Conservation (phyloP, 2,329 filamentous ascomycete genomes). For the Sporothrix globosa region DNA sequence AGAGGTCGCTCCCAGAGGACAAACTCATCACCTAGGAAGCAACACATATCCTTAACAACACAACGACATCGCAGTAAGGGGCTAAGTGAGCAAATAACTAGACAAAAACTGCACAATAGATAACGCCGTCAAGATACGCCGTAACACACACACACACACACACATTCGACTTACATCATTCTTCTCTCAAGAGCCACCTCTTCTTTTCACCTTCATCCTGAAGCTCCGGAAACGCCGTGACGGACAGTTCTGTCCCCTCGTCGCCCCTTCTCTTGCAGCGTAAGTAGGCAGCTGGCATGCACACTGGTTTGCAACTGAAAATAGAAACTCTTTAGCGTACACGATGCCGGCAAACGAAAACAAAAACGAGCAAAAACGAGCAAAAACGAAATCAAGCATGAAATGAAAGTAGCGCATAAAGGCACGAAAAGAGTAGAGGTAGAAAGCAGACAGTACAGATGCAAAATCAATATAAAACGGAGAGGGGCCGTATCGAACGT, state of each 20-base stretch:
- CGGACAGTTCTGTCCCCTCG: neutral
- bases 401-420: neutral
- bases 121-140: slow-evolving; percentile 24
- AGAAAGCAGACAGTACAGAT: neutral
- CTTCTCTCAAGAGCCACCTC: neutral
- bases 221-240: slow-evolving; percentile 1
- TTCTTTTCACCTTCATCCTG: neutral
- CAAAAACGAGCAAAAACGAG: neutral
- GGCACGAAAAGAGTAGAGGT: neutral
- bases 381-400: neutral
- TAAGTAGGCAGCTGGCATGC: neutral
- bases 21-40: neutral
- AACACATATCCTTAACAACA: neutral
- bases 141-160: neutral
- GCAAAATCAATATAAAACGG: neutral
- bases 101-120: slow-evolving; percentile 5
- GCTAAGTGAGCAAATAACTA: neutral
- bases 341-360: neutral
- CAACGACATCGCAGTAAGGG: neutral
- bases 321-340: neutral
- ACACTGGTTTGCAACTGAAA: slow-evolving; percentile 6
- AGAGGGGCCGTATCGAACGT: neutral
- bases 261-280: neutral
- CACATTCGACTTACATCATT: slow-evolving; percentile 16
- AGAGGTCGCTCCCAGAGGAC: neutral